Evolutionary conservation across 768 basidiomycete species (phyloP), one percentile per base, ranked within the genome.

Genomic region (Mycena belliarum): DNA sequence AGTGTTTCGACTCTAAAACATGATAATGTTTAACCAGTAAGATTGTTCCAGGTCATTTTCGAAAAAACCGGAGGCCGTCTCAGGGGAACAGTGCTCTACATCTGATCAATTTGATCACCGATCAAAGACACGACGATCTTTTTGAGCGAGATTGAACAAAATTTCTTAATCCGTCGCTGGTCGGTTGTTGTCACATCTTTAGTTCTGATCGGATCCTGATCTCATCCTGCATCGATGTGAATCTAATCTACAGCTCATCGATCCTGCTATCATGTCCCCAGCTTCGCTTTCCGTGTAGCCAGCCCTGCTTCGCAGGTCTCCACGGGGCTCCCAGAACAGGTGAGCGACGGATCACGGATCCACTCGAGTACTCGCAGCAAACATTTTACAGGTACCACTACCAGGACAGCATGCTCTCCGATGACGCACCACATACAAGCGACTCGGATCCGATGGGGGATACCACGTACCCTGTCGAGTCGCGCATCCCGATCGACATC

Each of bases 401-500:
- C 15, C 18, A 57, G 43, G 41, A 40, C 49, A 53, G 45, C 46
- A 61, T 61, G 59, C 28, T 50, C 20, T 15, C 23, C 25, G 59
- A 40, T 14, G 23, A 40, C 45, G 48, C 52, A 60, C 44, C 43
- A 40, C 33, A 33, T 25, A 3, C 48, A 57, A 41, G 44, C 57
- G 53, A 54, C 40, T 26, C 37, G 44, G 37, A 54, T 45, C 26
- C 37, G 44, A 43, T 41, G 26, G 41, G 44, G 46, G 35, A 52
- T 25, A 9, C 48, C 50, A 42, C 4, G 45, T 57, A 52, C 42
- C 29, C 50, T 40, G 10, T 57, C 44, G 60, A 61, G 33, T 57
- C 60, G 37, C 55, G 59, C 50, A 51, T 61, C 40, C 60, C 60
- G 21, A 35, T n/a, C 55, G 60, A 61, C 46, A 57, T 61, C 6